These are phyloP conservation scores for Silybum marianum DNA, from an alignment of 129 eudicot species.

Conservation along the genomic window DNA sequence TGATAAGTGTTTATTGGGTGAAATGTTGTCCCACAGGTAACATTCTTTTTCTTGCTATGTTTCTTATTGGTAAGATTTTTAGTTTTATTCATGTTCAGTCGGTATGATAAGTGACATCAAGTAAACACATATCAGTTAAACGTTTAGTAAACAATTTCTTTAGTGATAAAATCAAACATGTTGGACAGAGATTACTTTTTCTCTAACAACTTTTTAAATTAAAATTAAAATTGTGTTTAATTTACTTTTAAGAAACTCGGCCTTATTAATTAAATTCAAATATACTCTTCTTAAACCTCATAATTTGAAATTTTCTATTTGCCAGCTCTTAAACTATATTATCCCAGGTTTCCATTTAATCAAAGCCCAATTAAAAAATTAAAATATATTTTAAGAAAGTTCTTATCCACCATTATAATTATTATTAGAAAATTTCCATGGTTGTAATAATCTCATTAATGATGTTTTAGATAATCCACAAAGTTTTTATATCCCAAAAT, in stretches of 20 bases:
- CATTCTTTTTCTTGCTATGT: no score
- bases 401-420: background rate
- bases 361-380: background rate
- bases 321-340: background rate
- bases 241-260: background rate
- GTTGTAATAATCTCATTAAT: background rate
- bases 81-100: no score
- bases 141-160: no score
- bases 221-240: background rate
- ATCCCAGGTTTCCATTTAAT: background rate
- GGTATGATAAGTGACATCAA: no score
- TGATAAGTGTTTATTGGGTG: no score
- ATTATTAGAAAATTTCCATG: background rate
- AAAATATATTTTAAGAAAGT: slow-evolving; percentile 2
- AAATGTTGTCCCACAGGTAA: no score
- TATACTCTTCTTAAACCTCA: background rate
- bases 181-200: background rate
- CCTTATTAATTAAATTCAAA: background rate
- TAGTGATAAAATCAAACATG: no score
- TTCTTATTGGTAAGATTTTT: no score
- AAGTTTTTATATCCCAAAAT: background rate
- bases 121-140: no score
- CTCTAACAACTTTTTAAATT: background rate
- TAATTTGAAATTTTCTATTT: background rate
- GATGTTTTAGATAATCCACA: background rate